These are phyloP conservation scores for Debaryomyces hansenii DNA, from an alignment of 805 yeast genomes.

Conservation along the genomic window DNA sequence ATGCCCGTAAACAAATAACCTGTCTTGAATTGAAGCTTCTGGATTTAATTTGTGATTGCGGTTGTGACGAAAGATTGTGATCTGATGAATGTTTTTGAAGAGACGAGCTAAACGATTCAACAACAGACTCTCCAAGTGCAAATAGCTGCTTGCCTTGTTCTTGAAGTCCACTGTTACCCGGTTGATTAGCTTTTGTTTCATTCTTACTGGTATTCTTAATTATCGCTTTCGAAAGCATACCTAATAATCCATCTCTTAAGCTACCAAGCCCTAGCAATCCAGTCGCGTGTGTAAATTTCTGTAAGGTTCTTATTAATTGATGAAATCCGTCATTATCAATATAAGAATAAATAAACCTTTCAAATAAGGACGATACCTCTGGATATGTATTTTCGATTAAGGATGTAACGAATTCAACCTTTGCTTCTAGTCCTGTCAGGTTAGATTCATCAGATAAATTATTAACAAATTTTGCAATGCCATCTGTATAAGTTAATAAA, in stretches of 20 bases:
- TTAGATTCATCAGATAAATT: constrained; percentile 34
- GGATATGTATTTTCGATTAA: constrained; percentile 30
- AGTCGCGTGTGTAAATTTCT: constrained; percentile 77
- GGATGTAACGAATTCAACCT: constrained; percentile 35
- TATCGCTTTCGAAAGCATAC: constrained; percentile 26
- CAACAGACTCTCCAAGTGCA: constrained; percentile 52
- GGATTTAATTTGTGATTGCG: constrained; percentile 1
- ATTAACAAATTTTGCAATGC: constrained; percentile 56
- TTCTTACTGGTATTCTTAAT: constrained; percentile 12
- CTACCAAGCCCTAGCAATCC: constrained; percentile 65
- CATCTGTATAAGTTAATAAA: constrained; percentile 61
- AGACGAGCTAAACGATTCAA: constrained; percentile 49
- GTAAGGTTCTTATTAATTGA: constrained; percentile 66
- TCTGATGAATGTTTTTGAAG: constrained; percentile 24
- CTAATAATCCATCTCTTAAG: constrained; percentile 53
- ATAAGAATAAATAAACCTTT: constrained; percentile 56
- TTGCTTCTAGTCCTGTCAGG: constrained; percentile 25
- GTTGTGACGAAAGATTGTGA: background rate
- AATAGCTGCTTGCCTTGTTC: constrained; percentile 35
- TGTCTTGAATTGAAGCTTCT: constrained; percentile 61
- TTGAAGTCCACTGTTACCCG: constrained; percentile 2
- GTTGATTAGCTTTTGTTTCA: background rate
- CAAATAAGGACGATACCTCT: constrained; percentile 26
- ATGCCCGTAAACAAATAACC: constrained; percentile 73
- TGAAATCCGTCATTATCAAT: constrained; percentile 74